Evolutionary conservation across 192 early-diverging fungal genomes (phyloP).

Genomic region (Thamnidium elegans): DNA sequence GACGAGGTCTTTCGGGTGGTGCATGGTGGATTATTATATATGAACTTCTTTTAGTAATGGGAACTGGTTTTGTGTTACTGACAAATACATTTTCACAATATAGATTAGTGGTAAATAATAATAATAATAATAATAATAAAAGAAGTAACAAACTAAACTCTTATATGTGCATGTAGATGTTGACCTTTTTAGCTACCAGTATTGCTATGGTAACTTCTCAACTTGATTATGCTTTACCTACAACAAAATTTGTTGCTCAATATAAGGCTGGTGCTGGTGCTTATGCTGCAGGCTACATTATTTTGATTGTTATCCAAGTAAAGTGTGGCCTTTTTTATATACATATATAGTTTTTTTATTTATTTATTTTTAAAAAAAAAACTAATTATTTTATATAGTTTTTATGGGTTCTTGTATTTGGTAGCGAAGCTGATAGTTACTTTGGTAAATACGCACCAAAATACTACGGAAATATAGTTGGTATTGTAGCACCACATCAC

Average conservation of each 20-base stretch:
- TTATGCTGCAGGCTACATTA: constrained; percentile 24
- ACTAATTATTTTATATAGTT: constrained; percentile 33
- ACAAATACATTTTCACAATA: constrained; percentile 8
- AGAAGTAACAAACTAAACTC: not conserved
- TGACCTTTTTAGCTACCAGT: constrained; percentile 25
- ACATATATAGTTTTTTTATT: not conserved
- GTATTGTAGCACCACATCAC: constrained; percentile 37
- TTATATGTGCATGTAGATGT: constrained; percentile 12
- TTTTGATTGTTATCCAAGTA: constrained; percentile 35
- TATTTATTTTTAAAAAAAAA: too few species aligned
- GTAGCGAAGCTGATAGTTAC: constrained; percentile 41
- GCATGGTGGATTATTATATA: constrained; percentile 35
- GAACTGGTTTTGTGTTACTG: constrained; percentile 9
- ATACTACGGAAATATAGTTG: not conserved
- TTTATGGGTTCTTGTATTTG: constrained; percentile 67
- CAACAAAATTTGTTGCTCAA: not conserved
- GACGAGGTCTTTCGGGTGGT: not conserved
- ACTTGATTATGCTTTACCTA: constrained; percentile 2
- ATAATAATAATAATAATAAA: too few species aligned
- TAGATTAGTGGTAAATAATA: constrained; percentile 19
- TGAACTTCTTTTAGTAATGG: constrained; percentile 22
- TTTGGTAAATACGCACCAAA: constrained; percentile 2
- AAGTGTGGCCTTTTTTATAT: not conserved
- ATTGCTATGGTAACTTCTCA: constrained; percentile 26
- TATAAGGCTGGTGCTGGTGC: constrained; percentile 8